Evolutionary conservation across 495 filamentous ascomycete genomes (phyloP).

Genomic region (Talaromyces borbonicus): DNA sequence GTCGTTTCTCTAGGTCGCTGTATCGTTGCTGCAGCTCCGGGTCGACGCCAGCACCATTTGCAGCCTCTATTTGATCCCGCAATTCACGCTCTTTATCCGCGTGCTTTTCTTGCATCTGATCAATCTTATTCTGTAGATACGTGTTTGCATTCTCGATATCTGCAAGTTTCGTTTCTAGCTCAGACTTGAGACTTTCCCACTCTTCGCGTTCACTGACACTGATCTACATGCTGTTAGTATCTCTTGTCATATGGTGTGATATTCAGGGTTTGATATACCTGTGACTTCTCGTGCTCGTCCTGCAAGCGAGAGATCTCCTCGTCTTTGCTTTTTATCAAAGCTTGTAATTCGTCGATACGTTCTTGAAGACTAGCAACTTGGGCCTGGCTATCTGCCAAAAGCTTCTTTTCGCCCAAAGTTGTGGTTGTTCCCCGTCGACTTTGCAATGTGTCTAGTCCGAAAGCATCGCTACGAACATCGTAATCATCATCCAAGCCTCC

Average conservation of each 20-base stretch:
- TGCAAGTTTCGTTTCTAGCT: constrained; percentile 68
- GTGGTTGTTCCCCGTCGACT: constrained; percentile 49
- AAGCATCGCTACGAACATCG: constrained; percentile 55
- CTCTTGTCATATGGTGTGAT: neutral
- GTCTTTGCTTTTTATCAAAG: constrained; percentile 45
- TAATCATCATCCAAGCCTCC: constrained; percentile 49
- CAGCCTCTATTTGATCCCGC: constrained; percentile 48
- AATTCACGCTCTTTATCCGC: constrained; percentile 52
- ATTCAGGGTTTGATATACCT: constrained; percentile 22
- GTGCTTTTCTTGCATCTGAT: constrained; percentile 59
- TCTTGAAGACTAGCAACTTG: constrained; percentile 66
- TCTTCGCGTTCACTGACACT: constrained; percentile 45
- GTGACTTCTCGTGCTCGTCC: constrained; percentile 32
- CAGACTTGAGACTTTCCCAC: constrained; percentile 63
- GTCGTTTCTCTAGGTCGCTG: constrained; percentile 57
- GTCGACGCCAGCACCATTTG: constrained; percentile 25
- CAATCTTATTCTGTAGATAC: constrained; percentile 66
- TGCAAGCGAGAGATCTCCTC: constrained; percentile 41
- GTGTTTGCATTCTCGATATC: constrained; percentile 70
- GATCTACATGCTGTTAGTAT: constrained; percentile 16
- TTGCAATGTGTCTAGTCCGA: constrained; percentile 44
- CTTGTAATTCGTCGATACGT: constrained; percentile 64
- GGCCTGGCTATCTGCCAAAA: constrained; percentile 64
- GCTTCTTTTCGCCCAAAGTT: constrained; percentile 51
- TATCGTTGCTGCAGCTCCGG: constrained; percentile 43